A percentile compares a stretch with the other conserved stretches of the same genome.
phyloP scores from a whole-genome alignment of 768 basidiomycete genomes.

The Russula sp. region DNA sequence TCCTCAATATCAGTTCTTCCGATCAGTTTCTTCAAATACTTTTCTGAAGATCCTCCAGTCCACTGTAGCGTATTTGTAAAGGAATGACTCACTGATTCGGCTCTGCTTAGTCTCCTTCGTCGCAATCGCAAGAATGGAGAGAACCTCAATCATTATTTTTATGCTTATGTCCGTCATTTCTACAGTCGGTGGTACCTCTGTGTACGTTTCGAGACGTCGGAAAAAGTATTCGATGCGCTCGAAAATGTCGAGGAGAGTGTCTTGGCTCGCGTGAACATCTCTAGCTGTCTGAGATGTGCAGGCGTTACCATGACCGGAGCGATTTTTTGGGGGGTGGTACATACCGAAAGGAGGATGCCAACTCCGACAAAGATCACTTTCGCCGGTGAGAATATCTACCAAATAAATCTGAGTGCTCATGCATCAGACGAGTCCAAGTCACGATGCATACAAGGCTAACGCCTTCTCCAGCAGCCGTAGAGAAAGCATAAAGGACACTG shows the following conservation, averaged over 20 bases:
- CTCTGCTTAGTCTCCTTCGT: not conserved
- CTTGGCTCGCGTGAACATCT: not conserved
- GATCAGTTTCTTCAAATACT: not conserved
- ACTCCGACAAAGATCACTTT: not conserved
- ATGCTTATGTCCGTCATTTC: not conserved
- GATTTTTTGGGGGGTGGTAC: not conserved
- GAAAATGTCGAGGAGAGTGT: not conserved
- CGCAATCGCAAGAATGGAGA: not conserved
- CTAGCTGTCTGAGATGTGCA: not conserved
- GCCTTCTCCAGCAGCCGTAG: not conserved
- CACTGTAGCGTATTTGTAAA: no score
- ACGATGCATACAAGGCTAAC: not conserved
- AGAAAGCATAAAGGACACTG: not conserved
- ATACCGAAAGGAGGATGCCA: not conserved
- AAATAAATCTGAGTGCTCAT: not conserved
- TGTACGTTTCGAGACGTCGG: not conserved
- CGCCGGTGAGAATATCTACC: not conserved
- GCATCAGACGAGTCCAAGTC: no score
- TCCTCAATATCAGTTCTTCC: not conserved
- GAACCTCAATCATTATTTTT: not conserved
- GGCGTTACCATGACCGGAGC: not conserved
- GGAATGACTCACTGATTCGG: not conserved
- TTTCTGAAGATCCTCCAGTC: not conserved
- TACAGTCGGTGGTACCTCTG: not conserved
- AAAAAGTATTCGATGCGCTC: not conserved